Percentiles rank a stretch among this genome's conserved stretches.
Evolutionary conservation across 1,284 basidiomycete species (phyloP).

Genomic region (Boletus sp.): DNA sequence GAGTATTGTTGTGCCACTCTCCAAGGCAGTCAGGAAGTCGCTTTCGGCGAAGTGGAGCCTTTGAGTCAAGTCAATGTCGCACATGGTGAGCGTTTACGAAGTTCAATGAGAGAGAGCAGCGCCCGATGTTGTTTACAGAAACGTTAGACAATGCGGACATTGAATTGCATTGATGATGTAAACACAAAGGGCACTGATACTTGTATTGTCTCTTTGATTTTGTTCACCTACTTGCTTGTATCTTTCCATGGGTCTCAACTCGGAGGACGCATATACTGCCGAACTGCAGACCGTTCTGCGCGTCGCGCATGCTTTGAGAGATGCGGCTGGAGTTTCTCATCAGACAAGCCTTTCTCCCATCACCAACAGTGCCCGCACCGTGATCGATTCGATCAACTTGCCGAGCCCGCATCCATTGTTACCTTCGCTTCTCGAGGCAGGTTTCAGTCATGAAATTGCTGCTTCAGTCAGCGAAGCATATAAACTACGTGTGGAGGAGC

Average conservation of each 20-base stretch:
- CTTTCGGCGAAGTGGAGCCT: too few relatives aligned
- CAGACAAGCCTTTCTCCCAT: background rate
- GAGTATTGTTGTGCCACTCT: background rate
- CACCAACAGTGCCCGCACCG: too few relatives aligned
- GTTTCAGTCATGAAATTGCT: background rate
- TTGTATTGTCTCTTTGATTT: too few relatives aligned
- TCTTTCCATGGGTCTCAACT: too few relatives aligned
- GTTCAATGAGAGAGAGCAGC: too few relatives aligned
- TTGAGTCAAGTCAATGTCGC: too few relatives aligned
- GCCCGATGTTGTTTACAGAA: too few relatives aligned
- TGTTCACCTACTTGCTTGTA: too few relatives aligned
- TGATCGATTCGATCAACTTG: background rate
- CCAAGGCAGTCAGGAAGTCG: too few relatives aligned
- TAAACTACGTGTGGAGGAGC: background rate
- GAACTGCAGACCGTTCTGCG: background rate
- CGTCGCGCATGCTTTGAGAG: background rate
- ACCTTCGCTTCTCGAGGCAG: constrained; percentile 1
- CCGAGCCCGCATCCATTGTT: background rate
- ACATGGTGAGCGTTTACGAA: background rate
- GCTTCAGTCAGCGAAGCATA: background rate
- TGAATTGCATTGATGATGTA: background rate
- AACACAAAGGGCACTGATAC: too few relatives aligned
- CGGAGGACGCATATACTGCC: background rate
- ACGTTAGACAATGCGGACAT: constrained; percentile 14
- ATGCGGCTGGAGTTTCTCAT: background rate